Percentiles rank a stretch among this genome's conserved stretches.
phyloP scores from a whole-genome alignment of 768 basidiomycete genomes.

The Boletus pseudopeckii region DNA sequence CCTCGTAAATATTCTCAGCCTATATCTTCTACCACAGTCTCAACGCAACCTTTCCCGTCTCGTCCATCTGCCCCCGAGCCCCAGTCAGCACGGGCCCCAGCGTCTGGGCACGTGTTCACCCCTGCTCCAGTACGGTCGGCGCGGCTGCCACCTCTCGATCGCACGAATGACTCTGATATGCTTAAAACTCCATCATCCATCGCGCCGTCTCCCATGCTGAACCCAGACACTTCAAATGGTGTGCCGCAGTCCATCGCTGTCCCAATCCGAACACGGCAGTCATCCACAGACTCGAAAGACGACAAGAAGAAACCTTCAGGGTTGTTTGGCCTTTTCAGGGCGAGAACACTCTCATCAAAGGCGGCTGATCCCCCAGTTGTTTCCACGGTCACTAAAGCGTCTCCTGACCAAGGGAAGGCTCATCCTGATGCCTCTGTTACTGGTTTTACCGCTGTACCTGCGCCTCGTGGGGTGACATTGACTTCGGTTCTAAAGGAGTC shows the following conservation, averaged over 20 bases:
- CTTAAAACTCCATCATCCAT: conserved; percentile 66
- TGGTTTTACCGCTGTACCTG: conserved; percentile 1
- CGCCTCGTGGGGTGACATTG: conserved; percentile 13
- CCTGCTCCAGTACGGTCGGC: conserved; percentile 29
- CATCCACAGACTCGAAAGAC: conserved; percentile 32
- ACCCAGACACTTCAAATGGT: conserved; percentile 26
- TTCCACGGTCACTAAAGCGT: conserved; percentile 18
- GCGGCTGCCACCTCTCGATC: conserved; percentile 26
- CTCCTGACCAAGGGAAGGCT: conserved; percentile 21
- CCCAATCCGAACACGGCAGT: conserved; percentile 23
- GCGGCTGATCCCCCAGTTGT: conserved; percentile 21
- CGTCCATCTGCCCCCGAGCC: conserved; percentile 18
- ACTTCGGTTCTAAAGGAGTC: conserved; percentile 19
- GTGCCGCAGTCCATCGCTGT: conserved; percentile 6
- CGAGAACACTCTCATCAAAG: conserved; percentile 32
- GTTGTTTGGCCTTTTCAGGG: conserved; percentile 29
- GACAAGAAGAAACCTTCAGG: conserved; percentile 32
- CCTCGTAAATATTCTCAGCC: conserved; percentile 31
- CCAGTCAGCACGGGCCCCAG: conserved; percentile 24
- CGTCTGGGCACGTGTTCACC: conserved; percentile 30
- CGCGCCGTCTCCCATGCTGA: conserved; percentile 45
- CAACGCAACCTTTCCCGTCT: conserved; percentile 31
- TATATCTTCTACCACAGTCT: conserved; percentile 20
- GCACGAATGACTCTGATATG: conserved; percentile 46
- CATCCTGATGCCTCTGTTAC: conserved; percentile 6